A percentile compares a stretch with the other conserved stretches of the same genome.
Evolutionary conservation across 805 yeast genomes (phyloP).

Genomic region (Tetrapisispora pingtungensis): DNA sequence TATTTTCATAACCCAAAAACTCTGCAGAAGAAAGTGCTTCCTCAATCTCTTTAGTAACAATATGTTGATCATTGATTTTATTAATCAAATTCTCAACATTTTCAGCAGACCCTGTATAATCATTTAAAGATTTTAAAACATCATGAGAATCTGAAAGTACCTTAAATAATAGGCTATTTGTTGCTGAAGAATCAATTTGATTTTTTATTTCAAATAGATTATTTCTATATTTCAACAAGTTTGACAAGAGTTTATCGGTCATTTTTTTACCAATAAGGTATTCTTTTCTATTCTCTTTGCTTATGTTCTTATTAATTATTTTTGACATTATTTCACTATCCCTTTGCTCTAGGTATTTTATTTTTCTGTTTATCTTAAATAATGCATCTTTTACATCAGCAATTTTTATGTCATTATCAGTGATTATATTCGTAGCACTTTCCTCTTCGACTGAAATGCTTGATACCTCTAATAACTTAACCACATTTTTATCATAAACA

Average conservation of each 20-base stretch:
- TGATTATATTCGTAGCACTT: conserved; percentile 13
- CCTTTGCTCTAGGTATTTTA: conserved; percentile 16
- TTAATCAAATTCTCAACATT: conserved; percentile 34
- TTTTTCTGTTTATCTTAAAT: conserved; percentile 10
- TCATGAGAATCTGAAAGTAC: conserved; percentile 31
- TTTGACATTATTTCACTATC: conserved; percentile 11
- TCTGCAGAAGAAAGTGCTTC: conserved; percentile 14
- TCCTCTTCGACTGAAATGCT: conserved; percentile 12
- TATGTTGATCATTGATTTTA: conserved; percentile 31
- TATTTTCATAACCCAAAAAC: conserved; percentile 10
- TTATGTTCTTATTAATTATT: conserved; percentile 16
- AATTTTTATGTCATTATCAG: conserved; percentile 29
- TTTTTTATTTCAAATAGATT: conserved; percentile 32
- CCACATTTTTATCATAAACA: conserved; percentile 6
- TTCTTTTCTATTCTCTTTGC: conserved; percentile 25
- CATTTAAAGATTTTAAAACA: conserved; percentile 31
- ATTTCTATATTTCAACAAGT: conserved; percentile 26
- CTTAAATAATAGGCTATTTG: conserved; percentile 31
- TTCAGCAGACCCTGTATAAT: conserved; percentile 36
- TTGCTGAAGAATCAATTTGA: conserved; percentile 36
- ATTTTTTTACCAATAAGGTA: conserved; percentile 29
- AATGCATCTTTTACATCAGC: conserved; percentile 27
- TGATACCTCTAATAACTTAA: conserved; percentile 15
- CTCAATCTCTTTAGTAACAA: conserved; percentile 32
- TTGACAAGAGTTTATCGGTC: conserved; percentile 28